Percentiles rank a stretch among this genome's conserved stretches.
phyloP scores from a whole-genome alignment of 306 rosid genomes.

The Trichosanthes cucumerina region DNA sequence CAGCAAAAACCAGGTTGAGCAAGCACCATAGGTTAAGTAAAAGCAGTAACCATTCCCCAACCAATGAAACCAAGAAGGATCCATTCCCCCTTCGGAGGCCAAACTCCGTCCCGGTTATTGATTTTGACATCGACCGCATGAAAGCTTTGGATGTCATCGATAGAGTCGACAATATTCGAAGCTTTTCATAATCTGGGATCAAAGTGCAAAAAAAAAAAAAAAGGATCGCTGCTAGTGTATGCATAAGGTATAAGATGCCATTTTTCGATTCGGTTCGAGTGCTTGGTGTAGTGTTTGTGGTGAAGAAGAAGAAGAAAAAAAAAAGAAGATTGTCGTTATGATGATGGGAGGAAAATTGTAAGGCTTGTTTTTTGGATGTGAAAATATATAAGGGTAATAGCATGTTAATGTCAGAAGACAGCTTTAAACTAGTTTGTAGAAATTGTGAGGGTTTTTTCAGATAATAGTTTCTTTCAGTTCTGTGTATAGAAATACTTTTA shows the following conservation, averaged over 20 bases:
- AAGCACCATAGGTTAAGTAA: conserved; percentile 77
- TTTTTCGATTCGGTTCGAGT: not conserved
- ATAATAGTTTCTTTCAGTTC: conserved; percentile 4
- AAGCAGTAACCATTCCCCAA: conserved; percentile 88
- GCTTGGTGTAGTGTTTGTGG: not conserved
- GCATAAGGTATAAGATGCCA: not conserved
- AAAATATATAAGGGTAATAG: conserved; percentile 9
- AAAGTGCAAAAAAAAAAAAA: not conserved
- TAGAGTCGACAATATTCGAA: conserved; percentile 68
- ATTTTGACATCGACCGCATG: conserved; percentile 58
- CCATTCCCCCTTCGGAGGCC: conserved; percentile 51
- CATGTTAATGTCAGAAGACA: conserved; percentile 7
- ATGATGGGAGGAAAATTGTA: not conserved
- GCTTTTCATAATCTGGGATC: conserved; percentile 14
- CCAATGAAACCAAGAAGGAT: conserved; percentile 39
- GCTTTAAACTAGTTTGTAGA: conserved; percentile 5
- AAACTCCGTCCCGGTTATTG: conserved; percentile 63
- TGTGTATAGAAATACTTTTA: conserved; percentile 16
- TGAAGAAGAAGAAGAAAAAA: not conserved
- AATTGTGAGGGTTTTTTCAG: conserved; percentile 4
- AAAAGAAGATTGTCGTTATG: conserved; percentile 2
- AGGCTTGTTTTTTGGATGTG: conserved; percentile 6
- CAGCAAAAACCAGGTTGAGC: conserved; percentile 53
- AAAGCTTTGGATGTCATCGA: conserved; percentile 80
- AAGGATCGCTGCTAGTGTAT: not conserved